These are phyloP conservation scores for Saccharomyces hybrid DNA, from an alignment of 1,139 yeast species.

Conservation along the genomic window DNA sequence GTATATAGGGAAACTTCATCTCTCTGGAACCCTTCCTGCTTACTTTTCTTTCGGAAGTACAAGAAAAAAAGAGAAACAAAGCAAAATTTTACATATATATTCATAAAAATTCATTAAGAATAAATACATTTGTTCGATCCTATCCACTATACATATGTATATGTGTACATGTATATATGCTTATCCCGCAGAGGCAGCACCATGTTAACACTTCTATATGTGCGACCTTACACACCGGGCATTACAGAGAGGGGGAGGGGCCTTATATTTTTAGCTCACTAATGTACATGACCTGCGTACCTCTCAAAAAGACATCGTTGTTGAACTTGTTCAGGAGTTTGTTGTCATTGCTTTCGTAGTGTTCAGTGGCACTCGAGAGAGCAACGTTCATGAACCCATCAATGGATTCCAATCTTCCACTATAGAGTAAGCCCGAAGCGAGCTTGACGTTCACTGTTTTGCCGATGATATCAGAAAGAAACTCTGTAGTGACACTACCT, in stretches of 20 bases:
- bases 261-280: conserved; percentile 19
- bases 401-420: conserved; percentile 71
- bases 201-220: neutral
- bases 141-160: neutral
- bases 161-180: neutral
- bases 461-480: conserved; percentile 73
- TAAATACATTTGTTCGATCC: neutral
- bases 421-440: conserved; percentile 79
- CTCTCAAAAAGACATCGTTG: conserved; percentile 90
- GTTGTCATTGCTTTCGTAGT: conserved; percentile 38
- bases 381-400: conserved; percentile 97
- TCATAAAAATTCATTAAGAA: neutral
- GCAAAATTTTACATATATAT: neutral
- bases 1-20: neutral
- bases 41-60: neutral
- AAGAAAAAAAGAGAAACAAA: neutral
- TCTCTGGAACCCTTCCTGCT: neutral
- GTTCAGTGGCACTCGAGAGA: conserved; percentile 66
- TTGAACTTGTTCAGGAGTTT: conserved; percentile 52
- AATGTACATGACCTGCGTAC: conserved; percentile 72
- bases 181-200: neutral
- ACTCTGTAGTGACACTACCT: conserved; percentile 51
- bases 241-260: neutral
- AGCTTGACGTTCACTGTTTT: conserved; percentile 74
- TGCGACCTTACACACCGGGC: neutral